Evolutionary conservation across 495 filamentous ascomycete species (phyloP).

Genomic region (Penicillium dipodomyicola): DNA sequence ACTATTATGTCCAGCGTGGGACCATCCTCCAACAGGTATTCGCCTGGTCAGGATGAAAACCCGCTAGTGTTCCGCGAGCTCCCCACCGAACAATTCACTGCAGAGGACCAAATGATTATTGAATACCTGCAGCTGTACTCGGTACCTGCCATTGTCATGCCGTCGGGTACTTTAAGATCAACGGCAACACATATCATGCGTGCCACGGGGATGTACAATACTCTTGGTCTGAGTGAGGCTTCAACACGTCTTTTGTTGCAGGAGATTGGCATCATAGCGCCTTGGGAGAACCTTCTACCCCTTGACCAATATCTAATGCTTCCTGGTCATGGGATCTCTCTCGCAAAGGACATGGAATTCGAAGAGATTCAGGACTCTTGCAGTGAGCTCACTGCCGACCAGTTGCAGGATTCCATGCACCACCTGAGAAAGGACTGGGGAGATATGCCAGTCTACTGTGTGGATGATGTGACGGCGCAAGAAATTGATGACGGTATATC

Average conservation of each 20-base stretch:
- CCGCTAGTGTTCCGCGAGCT: conserved; percentile 43
- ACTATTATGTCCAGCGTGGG: conserved; percentile 55
- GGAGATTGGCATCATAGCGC: conserved; percentile 77
- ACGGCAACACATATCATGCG: conserved; percentile 71
- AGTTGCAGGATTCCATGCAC: conserved; percentile 50
- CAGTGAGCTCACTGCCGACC: conserved; percentile 26
- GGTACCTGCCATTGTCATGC: conserved; percentile 48
- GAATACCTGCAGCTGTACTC: conserved; percentile 65
- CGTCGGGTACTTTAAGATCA: conserved; percentile 53
- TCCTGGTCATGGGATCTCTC: conserved; percentile 49
- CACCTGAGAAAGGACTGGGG: conserved; percentile 68
- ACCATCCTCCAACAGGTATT: conserved; percentile 42
- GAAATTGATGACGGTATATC: conserved; percentile 93
- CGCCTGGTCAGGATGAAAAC: conserved; percentile 33
- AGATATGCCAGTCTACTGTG: conserved; percentile 71
- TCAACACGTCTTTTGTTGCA: conserved; percentile 73
- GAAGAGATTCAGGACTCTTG: conserved; percentile 28
- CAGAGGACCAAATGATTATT: conserved; percentile 58
- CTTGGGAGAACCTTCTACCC: conserved; percentile 74
- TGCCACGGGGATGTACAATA: conserved; percentile 65
- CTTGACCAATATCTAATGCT: conserved; percentile 62
- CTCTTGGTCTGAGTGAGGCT: conserved; percentile 49
- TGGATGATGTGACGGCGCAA: conserved; percentile 66
- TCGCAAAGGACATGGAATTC: conserved; percentile 34
- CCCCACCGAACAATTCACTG: conserved; percentile 33